Conservation (phyloP, 176 grass and related monocot genomes). For the Oryza punctata region DNA sequence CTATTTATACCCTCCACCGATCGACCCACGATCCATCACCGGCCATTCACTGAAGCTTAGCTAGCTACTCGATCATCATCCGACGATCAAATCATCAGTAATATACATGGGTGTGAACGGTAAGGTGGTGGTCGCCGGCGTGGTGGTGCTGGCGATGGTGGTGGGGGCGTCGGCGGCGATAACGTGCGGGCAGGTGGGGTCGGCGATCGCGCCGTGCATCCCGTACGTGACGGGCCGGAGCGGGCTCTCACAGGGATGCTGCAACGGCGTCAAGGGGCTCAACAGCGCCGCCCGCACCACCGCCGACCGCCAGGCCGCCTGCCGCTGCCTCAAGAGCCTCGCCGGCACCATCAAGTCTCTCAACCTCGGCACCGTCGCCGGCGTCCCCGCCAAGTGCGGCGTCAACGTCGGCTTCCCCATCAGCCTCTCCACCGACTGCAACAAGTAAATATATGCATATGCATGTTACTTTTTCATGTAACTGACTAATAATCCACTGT, state of each 20-base stretch:
- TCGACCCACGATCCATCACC: background rate
- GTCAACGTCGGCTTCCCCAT: conserved; percentile 48
- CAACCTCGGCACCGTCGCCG: conserved; percentile 33
- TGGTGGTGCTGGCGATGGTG: background rate
- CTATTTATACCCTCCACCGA: background rate
- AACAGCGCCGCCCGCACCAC: background rate
- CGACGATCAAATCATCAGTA: background rate
- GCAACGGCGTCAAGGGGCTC: conserved; percentile 39
- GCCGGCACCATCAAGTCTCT: conserved; percentile 21
- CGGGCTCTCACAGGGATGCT: background rate
- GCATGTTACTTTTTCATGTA: too few relatives aligned
- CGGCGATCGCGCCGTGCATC: conserved; percentile 41
- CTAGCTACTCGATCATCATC: background rate
- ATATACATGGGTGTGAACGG: background rate
- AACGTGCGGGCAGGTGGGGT: conserved; percentile 48
- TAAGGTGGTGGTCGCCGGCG: background rate
- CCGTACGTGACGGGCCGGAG: conserved; percentile 35
- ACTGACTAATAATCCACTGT: background rate
- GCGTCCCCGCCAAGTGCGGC: conserved; percentile 46
- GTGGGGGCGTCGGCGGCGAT: conserved; percentile 30
- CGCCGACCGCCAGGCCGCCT: conserved; percentile 31
- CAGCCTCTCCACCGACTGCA: conserved; percentile 57
- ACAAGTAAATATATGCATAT: conserved; percentile 28
- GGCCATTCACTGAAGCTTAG: background rate
- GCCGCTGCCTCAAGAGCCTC: conserved; percentile 44